phyloP scores from a whole-genome alignment of 148 eudicot genomes.

The Chenopodium berlandieri region DNA sequence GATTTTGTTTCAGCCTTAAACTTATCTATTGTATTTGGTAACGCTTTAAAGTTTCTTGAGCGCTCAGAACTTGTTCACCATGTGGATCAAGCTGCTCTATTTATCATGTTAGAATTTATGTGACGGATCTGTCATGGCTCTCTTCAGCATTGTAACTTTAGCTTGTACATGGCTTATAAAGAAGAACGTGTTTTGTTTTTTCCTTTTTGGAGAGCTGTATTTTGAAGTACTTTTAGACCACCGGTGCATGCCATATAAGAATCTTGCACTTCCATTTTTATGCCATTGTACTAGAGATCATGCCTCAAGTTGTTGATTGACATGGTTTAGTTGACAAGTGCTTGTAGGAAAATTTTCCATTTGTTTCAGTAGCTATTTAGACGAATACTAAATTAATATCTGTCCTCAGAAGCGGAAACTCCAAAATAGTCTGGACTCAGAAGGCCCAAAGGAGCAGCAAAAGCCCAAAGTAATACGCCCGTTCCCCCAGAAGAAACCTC shows the following conservation, averaged over 20 bases:
- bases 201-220: background rate
- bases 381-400: background rate
- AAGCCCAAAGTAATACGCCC: constrained; percentile 47
- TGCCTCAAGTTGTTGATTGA: background rate
- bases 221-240: background rate
- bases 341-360: background rate
- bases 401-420: constrained; percentile 58
- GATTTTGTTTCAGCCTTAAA: background rate
- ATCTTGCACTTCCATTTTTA: too few relatives aligned
- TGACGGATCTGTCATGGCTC: background rate
- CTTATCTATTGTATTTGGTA: background rate
- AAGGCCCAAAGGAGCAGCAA: constrained; percentile 29
- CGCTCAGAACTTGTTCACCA: background rate
- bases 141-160: background rate
- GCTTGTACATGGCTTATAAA: background rate
- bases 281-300: too few relatives aligned
- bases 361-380: background rate
- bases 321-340: background rate
- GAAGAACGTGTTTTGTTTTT: too few relatives aligned
- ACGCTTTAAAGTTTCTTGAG: background rate
- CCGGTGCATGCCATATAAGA: background rate
- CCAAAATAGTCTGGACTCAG: constrained; percentile 38
- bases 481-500: constrained; percentile 57
- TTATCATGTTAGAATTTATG: background rate
- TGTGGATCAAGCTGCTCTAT: background rate